Base-by-base conservation (phyloP, 2,329 filamentous ascomycete genomes). In the Trichothecium sympodiale region DNA sequence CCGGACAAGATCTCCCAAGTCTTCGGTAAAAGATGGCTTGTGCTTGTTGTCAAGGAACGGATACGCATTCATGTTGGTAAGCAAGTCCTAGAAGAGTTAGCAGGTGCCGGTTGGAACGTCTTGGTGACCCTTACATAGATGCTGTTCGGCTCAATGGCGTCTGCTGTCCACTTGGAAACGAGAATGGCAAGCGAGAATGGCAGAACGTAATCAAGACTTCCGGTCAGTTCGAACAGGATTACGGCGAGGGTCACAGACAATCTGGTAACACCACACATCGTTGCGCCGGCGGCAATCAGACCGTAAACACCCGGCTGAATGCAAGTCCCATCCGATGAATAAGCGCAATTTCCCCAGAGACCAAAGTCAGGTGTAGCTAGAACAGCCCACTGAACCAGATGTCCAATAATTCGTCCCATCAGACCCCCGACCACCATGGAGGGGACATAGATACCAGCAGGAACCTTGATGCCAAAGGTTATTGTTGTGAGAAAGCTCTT, bases 341-440 rank as follows among this genome's bases (percentile, higher is more conserved):
- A 69, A 4, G 80, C 74, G 51, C 91, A 96, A 10, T 70, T 67
- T 15, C 77, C 74, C 63, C 89, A 95, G 6, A 95, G 59, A 12
- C 74, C 64, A 51, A 79, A 81, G 37, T 77, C 61, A 0, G 86
- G 83, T 50, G 79, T 83, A 20, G 70, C 71, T 38, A 93, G 67
- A 5, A 89, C 86, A 35, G 84, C 59, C 59, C 83, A 87, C 54
- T 96, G 89, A 1, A 88, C 77, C 6, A 79, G 57, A 54, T 96
- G 91, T 2, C 91, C 91, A 10, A 94, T 74, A 31, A 91, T 78
- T 7, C 89, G 79, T 20, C 89, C 89, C 64, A 94, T 80, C 14
- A 98, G 65, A 50, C 91, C 91, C 44, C 91, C 91, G 14, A 96
- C 86, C 18, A 96, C 91, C 91, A 98, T 98, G 48, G 89, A 95